Evolutionary conservation across 2,329 filamentous ascomycete species (phyloP), one percentile per base, ranked within the genome.

Genomic region (Cladorrhinum sp.): DNA sequence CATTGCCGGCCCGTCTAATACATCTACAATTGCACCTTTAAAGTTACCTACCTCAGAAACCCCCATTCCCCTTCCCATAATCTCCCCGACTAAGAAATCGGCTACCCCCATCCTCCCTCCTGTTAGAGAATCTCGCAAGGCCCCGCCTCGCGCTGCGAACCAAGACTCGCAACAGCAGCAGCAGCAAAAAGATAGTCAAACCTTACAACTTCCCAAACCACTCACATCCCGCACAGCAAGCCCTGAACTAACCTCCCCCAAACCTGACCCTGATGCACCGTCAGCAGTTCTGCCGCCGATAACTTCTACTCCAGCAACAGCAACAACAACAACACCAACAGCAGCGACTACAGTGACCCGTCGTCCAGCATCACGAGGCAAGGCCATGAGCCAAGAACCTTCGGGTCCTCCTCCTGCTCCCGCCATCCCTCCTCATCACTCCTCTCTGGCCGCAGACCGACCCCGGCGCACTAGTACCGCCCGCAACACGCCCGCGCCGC

Each of bases 391-490:
- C 67, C 78, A 80, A 68, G 82, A 84, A 66, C 79, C 68, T 46
- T 21, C 42, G 3, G 42, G 16, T 46, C 42, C 33, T 36, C 8
- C 9, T 36, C 33, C 33, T 16, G 33, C 53, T 39, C 33, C 53
- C 30, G 21, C 51, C 12, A 14, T 28, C 51, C 16, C 10, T 28
- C 21, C n/a, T n/a, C n/a, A n/a, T n/a, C n/a, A n/a, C n/a, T n/a
- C 75, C 49, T 79, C 79, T 18, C 72, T 83, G 61, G 82, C 80
- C 20, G 73, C 75, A 53, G 83, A 86, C 61, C 77, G 83, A 52
- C 76, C 82, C 62, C 80, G 83, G 55, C 81, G 83, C 60, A 71
- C 82, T 59, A 86, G 83, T 68, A 84, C 82, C 23, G 80, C 82
- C 58, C 78, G 82, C 62, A 84, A 82, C 67, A 86, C 83, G 1